Conservation (phyloP, 1,139 yeast species). For the Scheffersomyces illinoinensis region DNA sequence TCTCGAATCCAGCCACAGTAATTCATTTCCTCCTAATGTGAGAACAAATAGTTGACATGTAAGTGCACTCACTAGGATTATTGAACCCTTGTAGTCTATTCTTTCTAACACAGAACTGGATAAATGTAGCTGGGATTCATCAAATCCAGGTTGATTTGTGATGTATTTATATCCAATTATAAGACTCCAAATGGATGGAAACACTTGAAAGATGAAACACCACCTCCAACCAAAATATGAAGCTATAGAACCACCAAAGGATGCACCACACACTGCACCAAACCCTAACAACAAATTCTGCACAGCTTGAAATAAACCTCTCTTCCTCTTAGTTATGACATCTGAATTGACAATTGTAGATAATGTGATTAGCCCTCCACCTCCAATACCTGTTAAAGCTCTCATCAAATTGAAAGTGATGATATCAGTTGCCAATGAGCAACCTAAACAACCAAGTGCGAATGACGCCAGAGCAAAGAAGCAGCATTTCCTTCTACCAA, state of each 20-base stretch:
- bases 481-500: slow-evolving; percentile 44
- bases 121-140: slow-evolving; percentile 2
- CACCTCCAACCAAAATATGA: slow-evolving; percentile 24
- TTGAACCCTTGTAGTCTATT: slow-evolving; percentile 22
- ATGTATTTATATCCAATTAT: slow-evolving; percentile 18
- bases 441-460: slow-evolving; percentile 15
- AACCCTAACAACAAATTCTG: slow-evolving; percentile 25
- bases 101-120: slow-evolving; percentile 6
- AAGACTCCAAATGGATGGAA: slow-evolving; percentile 18
- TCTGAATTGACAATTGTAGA: slow-evolving; percentile 32
- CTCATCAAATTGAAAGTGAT: slow-evolving; percentile 11
- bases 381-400: slow-evolving; percentile 33
- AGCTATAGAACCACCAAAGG: slow-evolving; percentile 25
- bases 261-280: slow-evolving; percentile 27
- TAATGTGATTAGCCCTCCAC: slow-evolving; percentile 31
- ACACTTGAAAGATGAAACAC: slow-evolving; percentile 19
- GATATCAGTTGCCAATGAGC: slow-evolving; percentile 10
- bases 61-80: slow-evolving; percentile 21
- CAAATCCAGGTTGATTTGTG: slow-evolving; percentile 17
- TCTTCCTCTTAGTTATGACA: slow-evolving; percentile 23
- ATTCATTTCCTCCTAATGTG: slow-evolving; percentile 24
- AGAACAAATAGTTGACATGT: slow-evolving; percentile 29
- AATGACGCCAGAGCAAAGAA: slow-evolving; percentile 22
- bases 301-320: slow-evolving; percentile 29
- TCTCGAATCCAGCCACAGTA: slow-evolving; percentile 19